Evolutionary conservation across 2,329 filamentous ascomycete genomes (phyloP).

Genomic region (Pleomassaria siparia): DNA sequence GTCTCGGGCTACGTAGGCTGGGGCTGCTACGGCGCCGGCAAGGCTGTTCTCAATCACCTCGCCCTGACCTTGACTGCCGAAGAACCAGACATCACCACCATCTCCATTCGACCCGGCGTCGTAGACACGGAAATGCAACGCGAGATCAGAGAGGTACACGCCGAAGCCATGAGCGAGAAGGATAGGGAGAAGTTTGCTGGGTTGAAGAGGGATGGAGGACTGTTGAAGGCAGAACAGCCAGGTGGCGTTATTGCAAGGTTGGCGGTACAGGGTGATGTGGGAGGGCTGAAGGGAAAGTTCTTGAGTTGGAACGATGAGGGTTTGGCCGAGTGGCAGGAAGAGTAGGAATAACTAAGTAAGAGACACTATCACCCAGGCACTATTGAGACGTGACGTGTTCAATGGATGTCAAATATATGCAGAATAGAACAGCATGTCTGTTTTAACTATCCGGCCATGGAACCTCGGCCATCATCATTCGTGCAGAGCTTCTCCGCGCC

Average conservation of each 20-base stretch:
- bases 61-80: constrained; percentile 72
- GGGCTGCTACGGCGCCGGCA: constrained; percentile 80
- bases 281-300: constrained; percentile 73
- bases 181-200: constrained; percentile 67
- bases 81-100: constrained; percentile 71
- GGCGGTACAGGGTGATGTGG: constrained; percentile 61
- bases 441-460: too few species aligned
- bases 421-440: too few species aligned
- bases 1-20: constrained; percentile 67
- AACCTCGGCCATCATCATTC: too few species aligned
- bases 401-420: too few species aligned
- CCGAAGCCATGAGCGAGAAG: constrained; percentile 58
- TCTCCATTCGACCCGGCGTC: constrained; percentile 76
- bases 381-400: too few species aligned
- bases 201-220: constrained; percentile 67
- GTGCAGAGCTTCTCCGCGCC: too few species aligned
- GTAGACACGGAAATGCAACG: constrained; percentile 90
- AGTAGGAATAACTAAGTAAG: too few species aligned
- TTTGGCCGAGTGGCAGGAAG: too few species aligned
- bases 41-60: constrained; percentile 82
- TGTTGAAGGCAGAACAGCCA: constrained; percentile 81
- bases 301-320: constrained; percentile 53
- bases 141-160: constrained; percentile 74
- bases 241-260: constrained; percentile 84
- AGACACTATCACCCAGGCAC: too few species aligned